Evolutionary conservation across 1,284 basidiomycete genomes (phyloP).

Genomic region (Cutaneotrichosporon sp.): DNA sequence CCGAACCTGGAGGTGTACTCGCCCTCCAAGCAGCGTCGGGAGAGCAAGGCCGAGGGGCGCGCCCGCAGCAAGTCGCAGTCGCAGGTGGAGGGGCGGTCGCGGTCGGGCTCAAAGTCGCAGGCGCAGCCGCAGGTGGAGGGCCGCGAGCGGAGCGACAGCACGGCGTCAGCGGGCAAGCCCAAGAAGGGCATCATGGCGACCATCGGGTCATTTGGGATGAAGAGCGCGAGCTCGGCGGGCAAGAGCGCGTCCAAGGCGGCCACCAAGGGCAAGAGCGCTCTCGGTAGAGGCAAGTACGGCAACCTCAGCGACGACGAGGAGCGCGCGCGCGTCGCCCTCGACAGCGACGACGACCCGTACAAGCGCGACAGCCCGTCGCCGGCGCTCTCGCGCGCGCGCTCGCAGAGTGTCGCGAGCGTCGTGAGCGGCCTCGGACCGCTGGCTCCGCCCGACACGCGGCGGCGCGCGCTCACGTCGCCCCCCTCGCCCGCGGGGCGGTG

Average conservation of each 20-base stretch:
- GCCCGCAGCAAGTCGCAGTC: slow-evolving; percentile 4
- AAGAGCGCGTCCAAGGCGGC: slow-evolving; percentile 21
- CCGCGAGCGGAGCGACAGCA: slow-evolving; percentile 47
- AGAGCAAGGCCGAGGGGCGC: slow-evolving; percentile 1
- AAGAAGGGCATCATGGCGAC: slow-evolving; percentile 37
- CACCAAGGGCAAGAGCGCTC: slow-evolving; percentile 20
- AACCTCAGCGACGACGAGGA: slow-evolving; percentile 51
- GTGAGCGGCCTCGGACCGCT: slow-evolving; percentile 8
- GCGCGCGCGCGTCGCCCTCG: slow-evolving; percentile 45
- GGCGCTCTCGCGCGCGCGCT: slow-evolving; percentile 11
- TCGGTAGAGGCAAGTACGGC: slow-evolving; percentile 62
- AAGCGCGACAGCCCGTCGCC: slow-evolving; percentile 17
- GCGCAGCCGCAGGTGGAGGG: slow-evolving; percentile 5
- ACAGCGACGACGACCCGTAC: slow-evolving; percentile 44
- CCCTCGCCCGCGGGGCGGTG: slow-evolving; percentile 29
- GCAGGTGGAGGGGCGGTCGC: slow-evolving; percentile 7
- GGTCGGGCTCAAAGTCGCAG: slow-evolving; percentile 10
- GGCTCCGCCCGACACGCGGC: slow-evolving; percentile 22
- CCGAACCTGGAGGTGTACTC: neutral
- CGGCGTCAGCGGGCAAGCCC: slow-evolving; percentile 37
- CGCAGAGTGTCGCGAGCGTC: slow-evolving; percentile 17
- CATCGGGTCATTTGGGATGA: slow-evolving; percentile 48
- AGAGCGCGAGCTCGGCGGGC: slow-evolving; percentile 31
- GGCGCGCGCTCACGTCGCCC: slow-evolving; percentile 42
- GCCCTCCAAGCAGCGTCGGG: slow-evolving; percentile 2